phyloP scores from a whole-genome alignment of 1,139 yeast species.

The Nakaseomyces nivariensis region DNA sequence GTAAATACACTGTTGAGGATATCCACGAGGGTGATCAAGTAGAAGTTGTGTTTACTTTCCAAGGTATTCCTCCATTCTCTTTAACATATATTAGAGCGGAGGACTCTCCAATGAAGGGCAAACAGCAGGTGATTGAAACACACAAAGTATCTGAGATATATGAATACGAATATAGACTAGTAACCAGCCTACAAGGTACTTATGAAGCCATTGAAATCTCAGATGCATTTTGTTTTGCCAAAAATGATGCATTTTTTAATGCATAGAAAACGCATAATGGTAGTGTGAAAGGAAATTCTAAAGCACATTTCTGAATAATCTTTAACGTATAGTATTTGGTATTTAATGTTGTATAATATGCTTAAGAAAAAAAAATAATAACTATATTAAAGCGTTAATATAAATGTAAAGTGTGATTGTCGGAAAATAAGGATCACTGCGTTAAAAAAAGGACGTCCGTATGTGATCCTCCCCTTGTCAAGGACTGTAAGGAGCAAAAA shows the following conservation, averaged over 20 bases:
- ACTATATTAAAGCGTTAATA: no score
- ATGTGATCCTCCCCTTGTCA: no score
- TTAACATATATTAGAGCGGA: constrained; percentile 47
- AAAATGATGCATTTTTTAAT: constrained; percentile 30
- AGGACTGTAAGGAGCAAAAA: no score
- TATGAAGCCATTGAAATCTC: constrained; percentile 83
- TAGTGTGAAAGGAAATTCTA: background rate
- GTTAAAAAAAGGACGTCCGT: no score
- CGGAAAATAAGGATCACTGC: no score
- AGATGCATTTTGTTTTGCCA: constrained; percentile 64
- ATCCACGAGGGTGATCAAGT: constrained; percentile 87
- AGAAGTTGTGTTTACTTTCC: constrained; percentile 56
- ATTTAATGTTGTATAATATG: background rate
- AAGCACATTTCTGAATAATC: no score
- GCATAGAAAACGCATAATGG: constrained; percentile 6
- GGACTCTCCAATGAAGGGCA: constrained; percentile 30
- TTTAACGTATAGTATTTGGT: background rate
- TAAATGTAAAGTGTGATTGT: no score
- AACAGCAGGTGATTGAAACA: constrained; percentile 58
- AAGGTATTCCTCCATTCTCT: constrained; percentile 63
- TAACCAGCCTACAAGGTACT: constrained; percentile 82
- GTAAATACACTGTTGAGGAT: constrained; percentile 63
- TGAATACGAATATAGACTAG: constrained; percentile 56
- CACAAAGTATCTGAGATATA: constrained; percentile 63
- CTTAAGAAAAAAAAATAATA: background rate